Conservation (phyloP, 495 filamentous ascomycete species). For the Gamarada debralockiae region DNA sequence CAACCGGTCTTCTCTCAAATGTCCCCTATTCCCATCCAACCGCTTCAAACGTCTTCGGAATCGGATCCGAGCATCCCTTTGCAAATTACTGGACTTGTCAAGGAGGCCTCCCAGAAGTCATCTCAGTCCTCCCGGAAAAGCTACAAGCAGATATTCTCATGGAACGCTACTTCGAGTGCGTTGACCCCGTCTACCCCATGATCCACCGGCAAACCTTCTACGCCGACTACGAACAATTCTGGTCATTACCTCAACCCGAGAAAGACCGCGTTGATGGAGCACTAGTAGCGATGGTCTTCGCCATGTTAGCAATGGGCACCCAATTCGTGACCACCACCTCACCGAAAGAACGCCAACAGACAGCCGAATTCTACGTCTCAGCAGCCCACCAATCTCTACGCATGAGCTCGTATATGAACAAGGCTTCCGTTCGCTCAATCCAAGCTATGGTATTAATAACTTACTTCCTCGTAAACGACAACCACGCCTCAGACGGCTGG, state of each 20-base stretch:
- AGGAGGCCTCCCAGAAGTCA: conserved; percentile 66
- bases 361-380: conserved; percentile 72
- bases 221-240: conserved; percentile 68
- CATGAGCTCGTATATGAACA: conserved; percentile 64
- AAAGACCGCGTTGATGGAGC: conserved; percentile 51
- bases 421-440: conserved; percentile 59
- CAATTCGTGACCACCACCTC: conserved; percentile 62
- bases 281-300: conserved; percentile 61
- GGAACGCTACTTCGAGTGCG: conserved; percentile 65
- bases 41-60: conserved; percentile 66
- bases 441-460: conserved; percentile 71
- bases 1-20: conserved; percentile 60
- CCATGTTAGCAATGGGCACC: conserved; percentile 67
- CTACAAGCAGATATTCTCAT: conserved; percentile 68
- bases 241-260: conserved; percentile 48
- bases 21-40: conserved; percentile 59
- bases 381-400: conserved; percentile 67
- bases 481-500: conserved; percentile 72
- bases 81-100: conserved; percentile 76
- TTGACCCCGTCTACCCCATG: conserved; percentile 73
- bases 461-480: conserved; percentile 76
- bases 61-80: conserved; percentile 61
- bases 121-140: conserved; percentile 65
- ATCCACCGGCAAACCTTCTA: conserved; percentile 63
- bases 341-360: conserved; percentile 54